A percentile compares a stretch with the other conserved stretches of the same genome.
Conservation (phyloP, 2,329 filamentous ascomycete species). For the Fusarium ambrosium region DNA sequence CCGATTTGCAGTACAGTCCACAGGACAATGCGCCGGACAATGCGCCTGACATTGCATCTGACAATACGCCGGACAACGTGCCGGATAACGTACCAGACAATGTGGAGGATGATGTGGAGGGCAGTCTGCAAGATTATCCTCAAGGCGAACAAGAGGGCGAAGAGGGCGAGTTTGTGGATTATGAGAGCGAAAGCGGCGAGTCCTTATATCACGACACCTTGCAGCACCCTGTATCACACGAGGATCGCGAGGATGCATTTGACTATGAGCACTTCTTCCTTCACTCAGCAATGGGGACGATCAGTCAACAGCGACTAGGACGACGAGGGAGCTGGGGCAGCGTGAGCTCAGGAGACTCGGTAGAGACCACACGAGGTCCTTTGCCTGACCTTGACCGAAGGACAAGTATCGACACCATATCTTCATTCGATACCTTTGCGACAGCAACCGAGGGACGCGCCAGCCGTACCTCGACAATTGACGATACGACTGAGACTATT, state of each 20-base stretch:
- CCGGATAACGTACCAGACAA: slow-evolving; percentile 45
- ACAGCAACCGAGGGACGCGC: slow-evolving; percentile 67
- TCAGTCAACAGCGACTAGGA: slow-evolving; percentile 60
- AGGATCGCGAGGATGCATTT: slow-evolving; percentile 94
- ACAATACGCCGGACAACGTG: neutral
- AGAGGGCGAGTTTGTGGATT: slow-evolving; percentile 54
- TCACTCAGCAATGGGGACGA: slow-evolving; percentile 89
- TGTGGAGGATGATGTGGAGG: neutral
- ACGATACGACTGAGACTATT: slow-evolving; percentile 34
- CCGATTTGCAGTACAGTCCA: neutral
- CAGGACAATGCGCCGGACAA: slow-evolving; percentile 46
- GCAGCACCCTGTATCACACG: slow-evolving; percentile 79
- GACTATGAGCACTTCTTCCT: slow-evolving; percentile 97
- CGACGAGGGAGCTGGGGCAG: slow-evolving; percentile 63
- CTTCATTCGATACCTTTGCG: slow-evolving; percentile 68
- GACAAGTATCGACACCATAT: slow-evolving; percentile 64
- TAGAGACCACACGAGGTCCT: slow-evolving; percentile 70
- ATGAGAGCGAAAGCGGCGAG: slow-evolving; percentile 73
- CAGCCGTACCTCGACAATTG: slow-evolving; percentile 53
- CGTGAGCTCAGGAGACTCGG: slow-evolving; percentile 70
- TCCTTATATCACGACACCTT: slow-evolving; percentile 73
- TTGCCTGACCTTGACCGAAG: slow-evolving; percentile 52
- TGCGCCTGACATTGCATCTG: slow-evolving; percentile 3
- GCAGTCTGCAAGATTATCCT: slow-evolving; percentile 45
- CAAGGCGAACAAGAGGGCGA: slow-evolving; percentile 53